phyloP scores from a whole-genome alignment of 306 rosid species.

The Cucurbita pepo region DNA sequence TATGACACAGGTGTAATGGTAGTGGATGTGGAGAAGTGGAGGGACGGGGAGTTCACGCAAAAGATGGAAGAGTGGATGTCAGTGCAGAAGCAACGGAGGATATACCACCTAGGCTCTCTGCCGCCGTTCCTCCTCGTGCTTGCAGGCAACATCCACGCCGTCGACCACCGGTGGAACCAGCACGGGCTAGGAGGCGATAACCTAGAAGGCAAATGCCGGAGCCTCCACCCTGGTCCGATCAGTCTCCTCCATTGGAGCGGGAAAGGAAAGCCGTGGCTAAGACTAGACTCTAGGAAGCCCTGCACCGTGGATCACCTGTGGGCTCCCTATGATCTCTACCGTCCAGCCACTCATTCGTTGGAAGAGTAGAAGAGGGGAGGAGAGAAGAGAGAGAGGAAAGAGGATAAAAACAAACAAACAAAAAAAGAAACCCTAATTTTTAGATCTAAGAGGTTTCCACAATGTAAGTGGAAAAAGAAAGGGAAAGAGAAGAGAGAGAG shows the following conservation, averaged over 20 bases:
- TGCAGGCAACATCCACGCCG: conserved; percentile 55
- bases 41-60: conserved; percentile 35
- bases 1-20: conserved; percentile 91
- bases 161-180: conserved; percentile 81
- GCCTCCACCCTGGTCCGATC: conserved; percentile 67
- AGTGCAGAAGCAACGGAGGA: conserved; percentile 67
- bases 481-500: too few species aligned
- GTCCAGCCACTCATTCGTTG: conserved; percentile 33
- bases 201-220: conserved; percentile 61
- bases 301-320: conserved; percentile 71
- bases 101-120: conserved; percentile 65
- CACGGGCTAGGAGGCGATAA: conserved; percentile 87
- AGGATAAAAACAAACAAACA: not conserved
- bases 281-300: conserved; percentile 73
- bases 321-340: conserved; percentile 79
- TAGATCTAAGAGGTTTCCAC: too few species aligned
- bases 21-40: conserved; percentile 58
- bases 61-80: conserved; percentile 70
- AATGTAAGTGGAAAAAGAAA: too few species aligned
- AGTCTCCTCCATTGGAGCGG: conserved; percentile 91
- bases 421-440: not conserved
- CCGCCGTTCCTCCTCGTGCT: conserved; percentile 72
- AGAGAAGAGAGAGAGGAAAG: not conserved
- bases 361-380: conserved; percentile 31
- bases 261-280: conserved; percentile 87